These are phyloP conservation scores for Quercus gilva DNA, from an alignment of 306 rosid species.

Conservation along the genomic window DNA sequence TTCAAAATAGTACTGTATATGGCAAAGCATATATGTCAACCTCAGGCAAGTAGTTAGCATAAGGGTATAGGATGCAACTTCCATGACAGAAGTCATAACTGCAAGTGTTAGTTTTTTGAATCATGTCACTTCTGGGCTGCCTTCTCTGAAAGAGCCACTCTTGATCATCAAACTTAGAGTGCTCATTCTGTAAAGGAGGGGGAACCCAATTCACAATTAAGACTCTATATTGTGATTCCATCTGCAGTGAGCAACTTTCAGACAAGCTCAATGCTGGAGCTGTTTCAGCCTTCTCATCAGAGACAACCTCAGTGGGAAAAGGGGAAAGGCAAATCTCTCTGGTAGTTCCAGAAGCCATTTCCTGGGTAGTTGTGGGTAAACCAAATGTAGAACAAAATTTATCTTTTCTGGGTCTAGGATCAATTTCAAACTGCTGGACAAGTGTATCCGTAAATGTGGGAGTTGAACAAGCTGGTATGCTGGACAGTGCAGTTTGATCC, in stretches of 20 bases:
- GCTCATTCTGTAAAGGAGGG: slow-evolving; percentile 1
- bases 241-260: background rate
- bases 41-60: slow-evolving; percentile 5
- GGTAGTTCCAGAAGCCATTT: background rate
- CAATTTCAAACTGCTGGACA: background rate
- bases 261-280: background rate
- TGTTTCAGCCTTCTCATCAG: background rate
- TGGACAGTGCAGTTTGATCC: background rate
- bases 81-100: background rate
- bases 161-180: slow-evolving; percentile 14
- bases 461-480: background rate
- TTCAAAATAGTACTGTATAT: background rate
- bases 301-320: background rate
- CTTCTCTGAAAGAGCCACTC: slow-evolving; percentile 10
- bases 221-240: slow-evolving; percentile 6
- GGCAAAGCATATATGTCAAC: slow-evolving; percentile 24
- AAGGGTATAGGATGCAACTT: background rate
- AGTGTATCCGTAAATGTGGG: background rate
- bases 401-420: background rate
- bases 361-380: background rate
- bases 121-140: background rate
- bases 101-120: background rate
- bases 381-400: background rate
- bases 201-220: slow-evolving; percentile 20
- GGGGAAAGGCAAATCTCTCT: background rate